Conservation (phyloP, 345 rosid genomes). For the Hibiscus trionum region DNA sequence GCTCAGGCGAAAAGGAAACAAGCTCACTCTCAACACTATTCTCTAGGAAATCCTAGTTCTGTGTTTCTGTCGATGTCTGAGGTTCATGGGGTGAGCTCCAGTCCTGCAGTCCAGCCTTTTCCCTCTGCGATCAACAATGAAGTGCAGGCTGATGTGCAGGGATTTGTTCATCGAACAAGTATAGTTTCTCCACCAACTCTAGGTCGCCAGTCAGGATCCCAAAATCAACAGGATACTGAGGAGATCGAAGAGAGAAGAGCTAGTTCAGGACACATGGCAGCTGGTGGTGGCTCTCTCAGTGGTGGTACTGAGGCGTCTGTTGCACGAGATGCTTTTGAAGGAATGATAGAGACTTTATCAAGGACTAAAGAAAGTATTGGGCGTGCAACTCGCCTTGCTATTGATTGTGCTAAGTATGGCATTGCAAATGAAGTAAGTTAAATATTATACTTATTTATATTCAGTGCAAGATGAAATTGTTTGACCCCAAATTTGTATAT, state of each 20-base stretch:
- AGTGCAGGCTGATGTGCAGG: slow-evolving; percentile 37
- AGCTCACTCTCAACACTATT: slow-evolving; percentile 54
- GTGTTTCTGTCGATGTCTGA: slow-evolving; percentile 27
- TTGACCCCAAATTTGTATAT: neutral
- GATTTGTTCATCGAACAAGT: slow-evolving; percentile 27
- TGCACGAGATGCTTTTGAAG: slow-evolving; percentile 96
- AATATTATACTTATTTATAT: neutral
- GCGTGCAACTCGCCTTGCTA: slow-evolving; percentile 93
- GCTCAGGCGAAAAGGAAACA: slow-evolving; percentile 86
- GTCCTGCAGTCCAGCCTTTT: slow-evolving; percentile 46
- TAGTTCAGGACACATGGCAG: slow-evolving; percentile 47
- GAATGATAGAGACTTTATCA: slow-evolving; percentile 95
- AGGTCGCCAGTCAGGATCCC: slow-evolving; percentile 34
- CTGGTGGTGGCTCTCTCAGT: slow-evolving; percentile 63
- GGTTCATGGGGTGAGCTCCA: slow-evolving; percentile 38
- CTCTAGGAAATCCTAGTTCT: slow-evolving; percentile 37
- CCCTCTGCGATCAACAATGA: slow-evolving; percentile 32
- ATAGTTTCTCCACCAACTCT: slow-evolving; percentile 39
- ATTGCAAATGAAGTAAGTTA: slow-evolving; percentile 80
- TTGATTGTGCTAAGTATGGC: slow-evolving; percentile 94
- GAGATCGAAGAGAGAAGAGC: slow-evolving; percentile 60
- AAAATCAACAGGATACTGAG: slow-evolving; percentile 42
- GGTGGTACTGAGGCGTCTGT: slow-evolving; percentile 90
- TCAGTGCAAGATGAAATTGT: neutral
- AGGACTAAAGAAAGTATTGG: slow-evolving; percentile 96